Base-by-base conservation (phyloP, 257 asterid species). In the Capsicum baccatum region DNA sequence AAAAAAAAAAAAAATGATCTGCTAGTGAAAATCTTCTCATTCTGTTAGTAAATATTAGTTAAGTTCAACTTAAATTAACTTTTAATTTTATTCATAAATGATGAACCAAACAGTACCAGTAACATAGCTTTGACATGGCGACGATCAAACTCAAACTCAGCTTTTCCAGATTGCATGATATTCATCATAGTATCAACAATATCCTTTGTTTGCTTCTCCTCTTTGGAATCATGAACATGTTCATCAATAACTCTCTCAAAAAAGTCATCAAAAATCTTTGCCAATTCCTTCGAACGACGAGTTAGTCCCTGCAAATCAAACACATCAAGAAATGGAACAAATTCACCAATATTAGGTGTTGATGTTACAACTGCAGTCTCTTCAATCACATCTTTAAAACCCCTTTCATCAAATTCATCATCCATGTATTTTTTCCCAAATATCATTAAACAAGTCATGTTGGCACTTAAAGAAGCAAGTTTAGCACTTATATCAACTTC, bases 361-460 rank as follows among this genome's bases (percentile, higher is more conserved):
- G 86, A 83, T 2, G 16, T 4, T 17, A 83, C 1, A 10, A 59
- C 56, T 44, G 54, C 1, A 0, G 37, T 0, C 16, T 86, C 88
- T 19, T 55, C 54, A 59, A 83, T 14, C 4, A 86, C 84, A 16
- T 79, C 79, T 12, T 52, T 37, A 52, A 86, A 83, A 3, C 84
- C 79, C 54, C 48, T 83, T 1, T 83, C 78, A 8, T 70, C 82
- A 33, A 79, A 52, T 19, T 83, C 86, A 44, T 33, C 80, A 9
- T 64, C 86, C 81, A 64, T 13, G 14, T 83, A 83, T 42, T 86
- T 86, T 33, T 83, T 86, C 3, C 88, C 88, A 83, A 83, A 83
- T 56, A 86, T 33, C 85, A 81, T 87, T 0, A 62, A 62, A 62
- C 68, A 62, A 6, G 68, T 1, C 37, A 62, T 19, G 21, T 62